phyloP scores from a whole-genome alignment of 371 early-diverging fungal genomes.

The Mucor racemosus region DNA sequence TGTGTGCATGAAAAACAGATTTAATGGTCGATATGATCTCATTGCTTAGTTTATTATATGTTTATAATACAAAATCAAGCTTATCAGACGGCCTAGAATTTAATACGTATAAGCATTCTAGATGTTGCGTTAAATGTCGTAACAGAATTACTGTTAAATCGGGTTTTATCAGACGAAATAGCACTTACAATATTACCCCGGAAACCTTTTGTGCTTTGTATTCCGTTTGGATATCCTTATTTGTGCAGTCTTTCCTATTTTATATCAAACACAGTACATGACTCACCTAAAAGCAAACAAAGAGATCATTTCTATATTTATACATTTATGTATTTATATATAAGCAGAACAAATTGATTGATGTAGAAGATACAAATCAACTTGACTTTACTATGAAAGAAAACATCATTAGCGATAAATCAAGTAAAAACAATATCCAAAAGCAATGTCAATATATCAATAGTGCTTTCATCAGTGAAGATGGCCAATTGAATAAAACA shows the following conservation, averaged over 20 bases:
- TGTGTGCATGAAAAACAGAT: background rate
- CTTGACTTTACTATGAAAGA: background rate
- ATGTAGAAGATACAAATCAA: background rate
- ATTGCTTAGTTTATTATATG: background rate
- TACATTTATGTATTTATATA: too few relatives aligned
- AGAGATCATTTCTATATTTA: background rate
- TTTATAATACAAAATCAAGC: background rate
- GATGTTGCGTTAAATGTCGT: background rate
- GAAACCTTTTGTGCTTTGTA: background rate
- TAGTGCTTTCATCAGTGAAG: background rate
- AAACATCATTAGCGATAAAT: too few relatives aligned
- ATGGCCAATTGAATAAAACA: background rate
- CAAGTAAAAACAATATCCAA: too few relatives aligned
- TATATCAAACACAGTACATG: background rate
- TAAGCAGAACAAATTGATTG: background rate
- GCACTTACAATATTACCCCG: background rate
- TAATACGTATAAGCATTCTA: background rate
- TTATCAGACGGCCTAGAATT: background rate
- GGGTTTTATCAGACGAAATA: background rate
- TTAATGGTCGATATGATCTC: background rate
- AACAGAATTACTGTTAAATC: background rate
- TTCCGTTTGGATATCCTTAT: background rate
- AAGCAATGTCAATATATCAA: background rate
- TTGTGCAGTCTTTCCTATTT: conserved; percentile 2
- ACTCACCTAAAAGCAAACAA: background rate